Base-by-base conservation (phyloP, 352 stramenopile genomes). In the Aphanomyces invadans region DNA sequence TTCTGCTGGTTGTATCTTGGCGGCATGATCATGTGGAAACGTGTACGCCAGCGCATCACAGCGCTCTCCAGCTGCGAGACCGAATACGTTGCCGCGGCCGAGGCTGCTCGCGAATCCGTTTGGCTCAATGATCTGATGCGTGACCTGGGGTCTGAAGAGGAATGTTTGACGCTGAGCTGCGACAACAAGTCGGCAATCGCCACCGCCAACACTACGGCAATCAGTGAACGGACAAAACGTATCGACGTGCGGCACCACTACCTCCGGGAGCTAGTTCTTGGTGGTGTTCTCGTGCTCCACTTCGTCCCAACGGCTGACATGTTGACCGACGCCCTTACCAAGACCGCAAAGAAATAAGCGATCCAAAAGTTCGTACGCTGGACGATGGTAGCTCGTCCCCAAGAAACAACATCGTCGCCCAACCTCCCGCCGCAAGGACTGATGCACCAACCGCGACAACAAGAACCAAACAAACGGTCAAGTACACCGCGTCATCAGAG, bases 241-340 rank as follows among this genome's bases (percentile, higher is more conserved):
- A 65, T 75, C 15, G 70, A 75, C 48, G 70, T 69, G 2, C 51
- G 61, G 3, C 53, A 73, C 52, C 68, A 75, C 36, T 75, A 73
- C 62, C 68, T 71, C 10, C 62, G 68, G 9, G 32, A 75, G 56
- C 66, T 68, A 10, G 63, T 68, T 25, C 44, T 39, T 21, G 42
- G 10, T 31, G 45, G 42, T 21, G 29, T 44, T 10, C 31, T 73
- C 38, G 67, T 31, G 25, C 3, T 71, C 10, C 21, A 32, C 1
- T 71, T 66, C 61, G 52, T 65, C 2, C 31, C 45, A 32, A 75
- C 70, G 0, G 65, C 68, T 21, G 29, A 68, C 25, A 62, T 70
- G 46, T 26, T 75, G 1, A 62, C 70, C 1, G 67, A 73, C 63
- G 46, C 66, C 4, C 25, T 75, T 3, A 75, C 70, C 1, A 75